phyloP scores from a whole-genome alignment of 2,329 filamentous ascomycete species.

The Uncinocarpus reesii region DNA sequence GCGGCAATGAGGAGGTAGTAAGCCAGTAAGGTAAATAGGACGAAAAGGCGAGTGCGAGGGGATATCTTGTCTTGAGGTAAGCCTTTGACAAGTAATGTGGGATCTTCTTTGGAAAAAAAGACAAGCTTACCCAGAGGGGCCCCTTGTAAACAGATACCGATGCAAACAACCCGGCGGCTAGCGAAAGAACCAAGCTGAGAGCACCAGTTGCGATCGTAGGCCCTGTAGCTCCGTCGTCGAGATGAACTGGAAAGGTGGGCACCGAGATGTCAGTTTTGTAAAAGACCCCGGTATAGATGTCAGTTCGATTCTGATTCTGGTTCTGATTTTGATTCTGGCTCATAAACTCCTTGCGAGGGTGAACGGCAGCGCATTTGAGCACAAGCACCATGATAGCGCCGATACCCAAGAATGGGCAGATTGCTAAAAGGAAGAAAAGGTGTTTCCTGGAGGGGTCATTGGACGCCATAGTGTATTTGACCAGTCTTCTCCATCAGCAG shows the following conservation, averaged over 20 bases:
- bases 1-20: neutral
- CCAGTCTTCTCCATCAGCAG: neutral
- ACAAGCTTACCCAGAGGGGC: neutral
- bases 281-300: neutral
- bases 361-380: conserved; percentile 1
- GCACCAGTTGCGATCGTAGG: neutral
- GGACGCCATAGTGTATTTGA: neutral
- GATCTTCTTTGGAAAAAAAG: neutral
- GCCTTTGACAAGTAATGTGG: neutral
- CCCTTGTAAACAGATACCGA: conserved; percentile 1
- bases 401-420: neutral
- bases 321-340: too few species aligned
- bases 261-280: neutral
- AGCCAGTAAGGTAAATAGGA: neutral
- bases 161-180: neutral
- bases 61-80: conserved; percentile 1
- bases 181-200: neutral
- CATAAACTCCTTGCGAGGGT: conserved; percentile 1
- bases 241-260: neutral
- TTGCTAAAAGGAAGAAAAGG: neutral
- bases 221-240: neutral
- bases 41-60: neutral
- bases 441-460: neutral
- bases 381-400: neutral
- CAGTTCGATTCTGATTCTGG: too few species aligned